Conservation (phyloP, 352 stramenopile species). For the Globisporangium perplexum region DNA sequence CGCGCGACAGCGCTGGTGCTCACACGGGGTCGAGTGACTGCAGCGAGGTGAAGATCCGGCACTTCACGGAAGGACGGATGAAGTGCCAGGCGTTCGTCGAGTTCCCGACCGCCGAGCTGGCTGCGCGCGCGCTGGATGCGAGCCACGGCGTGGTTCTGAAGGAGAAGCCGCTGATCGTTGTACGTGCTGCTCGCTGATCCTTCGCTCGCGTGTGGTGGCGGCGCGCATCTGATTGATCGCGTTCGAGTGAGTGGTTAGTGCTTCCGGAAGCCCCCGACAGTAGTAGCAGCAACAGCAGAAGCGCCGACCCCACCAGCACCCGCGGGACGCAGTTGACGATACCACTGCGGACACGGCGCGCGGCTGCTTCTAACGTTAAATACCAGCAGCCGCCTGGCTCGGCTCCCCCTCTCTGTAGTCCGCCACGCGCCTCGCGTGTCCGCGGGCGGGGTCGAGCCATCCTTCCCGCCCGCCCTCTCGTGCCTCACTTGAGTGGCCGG, state of each 20-base stretch:
- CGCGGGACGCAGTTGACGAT: background rate
- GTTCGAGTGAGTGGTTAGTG: conserved; percentile 5
- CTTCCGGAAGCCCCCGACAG: conserved; percentile 16
- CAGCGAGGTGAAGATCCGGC: conserved; percentile 47
- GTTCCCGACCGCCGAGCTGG: conserved; percentile 47
- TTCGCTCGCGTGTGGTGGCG: background rate
- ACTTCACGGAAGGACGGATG: conserved; percentile 80
- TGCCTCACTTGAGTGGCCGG: conserved; percentile 20
- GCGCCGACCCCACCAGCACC: background rate
- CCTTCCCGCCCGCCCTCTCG: background rate
- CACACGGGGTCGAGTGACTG: background rate
- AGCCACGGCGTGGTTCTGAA: conserved; percentile 72
- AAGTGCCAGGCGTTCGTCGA: conserved; percentile 84
- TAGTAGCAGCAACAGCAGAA: background rate
- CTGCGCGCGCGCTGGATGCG: conserved; percentile 36
- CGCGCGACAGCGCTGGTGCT: background rate
- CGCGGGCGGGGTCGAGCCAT: background rate
- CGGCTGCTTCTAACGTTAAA: conserved; percentile 9
- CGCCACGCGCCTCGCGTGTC: background rate
- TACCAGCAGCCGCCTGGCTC: conserved; percentile 4
- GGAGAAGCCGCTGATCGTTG: conserved; percentile 77
- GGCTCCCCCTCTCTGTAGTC: background rate
- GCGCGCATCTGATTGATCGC: background rate
- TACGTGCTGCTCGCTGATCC: conserved; percentile 24
- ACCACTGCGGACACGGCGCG: background rate